phyloP scores from a whole-genome alignment of 805 yeast species.

The Wickerhamiella kurtzmanii region DNA sequence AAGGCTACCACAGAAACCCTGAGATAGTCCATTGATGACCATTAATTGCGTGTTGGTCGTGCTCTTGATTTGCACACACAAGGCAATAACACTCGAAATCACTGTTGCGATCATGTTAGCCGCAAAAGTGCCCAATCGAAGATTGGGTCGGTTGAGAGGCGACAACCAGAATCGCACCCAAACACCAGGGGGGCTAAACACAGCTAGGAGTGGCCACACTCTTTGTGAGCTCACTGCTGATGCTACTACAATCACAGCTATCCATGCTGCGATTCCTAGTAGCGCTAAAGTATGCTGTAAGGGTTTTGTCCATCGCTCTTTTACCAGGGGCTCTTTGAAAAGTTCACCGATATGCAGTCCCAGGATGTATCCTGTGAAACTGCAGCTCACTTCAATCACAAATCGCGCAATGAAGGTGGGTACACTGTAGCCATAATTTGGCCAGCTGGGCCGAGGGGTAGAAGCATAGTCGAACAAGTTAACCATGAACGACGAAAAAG shows the following conservation, averaged over 20 bases:
- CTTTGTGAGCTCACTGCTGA: conserved; percentile 38
- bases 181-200: conserved; percentile 65
- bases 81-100: conserved; percentile 32
- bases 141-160: conserved; percentile 33
- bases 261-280: conserved; percentile 25
- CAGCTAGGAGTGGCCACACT: conserved; percentile 51
- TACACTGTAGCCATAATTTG: conserved; percentile 64
- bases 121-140: conserved; percentile 43
- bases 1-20: conserved; percentile 59
- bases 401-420: conserved; percentile 59
- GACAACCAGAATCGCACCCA: conserved; percentile 43
- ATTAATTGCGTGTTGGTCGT: conserved; percentile 27
- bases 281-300: conserved; percentile 13
- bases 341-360: conserved; percentile 38
- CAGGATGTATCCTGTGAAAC: conserved; percentile 42
- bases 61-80: conserved; percentile 34
- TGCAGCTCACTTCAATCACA: conserved; percentile 45
- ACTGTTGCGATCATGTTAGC: conserved; percentile 38
- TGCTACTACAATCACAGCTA: conserved; percentile 33
- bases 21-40: conserved; percentile 39
- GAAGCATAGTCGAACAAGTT: conserved; percentile 42
- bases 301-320: conserved; percentile 1
- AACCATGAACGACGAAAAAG: conserved; percentile 54
- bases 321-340: neutral
- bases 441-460: conserved; percentile 32